phyloP scores from a whole-genome alignment of 2,329 filamentous ascomycete species.

The Xylaria sp. region DNA sequence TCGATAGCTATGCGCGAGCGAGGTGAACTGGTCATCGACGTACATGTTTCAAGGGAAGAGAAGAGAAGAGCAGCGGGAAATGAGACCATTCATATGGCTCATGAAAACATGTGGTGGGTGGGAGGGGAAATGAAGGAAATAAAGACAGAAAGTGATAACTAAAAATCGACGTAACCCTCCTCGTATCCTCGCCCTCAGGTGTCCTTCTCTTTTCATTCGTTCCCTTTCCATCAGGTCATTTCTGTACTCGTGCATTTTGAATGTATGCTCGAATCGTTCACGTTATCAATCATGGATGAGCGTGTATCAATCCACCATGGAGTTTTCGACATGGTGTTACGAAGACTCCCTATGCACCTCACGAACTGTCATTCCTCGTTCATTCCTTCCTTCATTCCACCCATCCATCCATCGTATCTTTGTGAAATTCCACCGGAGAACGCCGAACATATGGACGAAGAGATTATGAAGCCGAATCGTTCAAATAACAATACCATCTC shows the following conservation, averaged over 20 bases:
- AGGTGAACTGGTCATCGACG: conserved; percentile 6
- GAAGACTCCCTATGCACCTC: conserved; percentile 10
- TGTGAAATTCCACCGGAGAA: conserved; percentile 31
- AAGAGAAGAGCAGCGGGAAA: conserved; percentile 8
- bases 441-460: conserved; percentile 34
- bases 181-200: conserved; percentile 20
- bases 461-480: conserved; percentile 27
- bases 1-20: conserved; percentile 8
- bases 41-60: conserved; percentile 17
- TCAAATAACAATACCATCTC: conserved; percentile 27
- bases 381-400: conserved; percentile 10
- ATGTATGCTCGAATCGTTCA: conserved; percentile 26
- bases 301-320: conserved; percentile 16
- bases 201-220: conserved; percentile 24
- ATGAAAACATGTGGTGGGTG: conserved; percentile 10
- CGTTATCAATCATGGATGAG: conserved; percentile 26
- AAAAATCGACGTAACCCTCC: conserved; percentile 15
- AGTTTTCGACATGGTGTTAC: background rate
- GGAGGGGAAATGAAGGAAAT: background rate
- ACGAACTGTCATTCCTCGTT: conserved; percentile 22
- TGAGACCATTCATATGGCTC: conserved; percentile 9
- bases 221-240: conserved; percentile 29
- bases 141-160: conserved; percentile 5
- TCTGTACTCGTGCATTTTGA: conserved; percentile 26
- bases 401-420: conserved; percentile 16